These are phyloP conservation scores for Penicillium maclennaniae DNA, from an alignment of 495 filamentous ascomycete species.

Conservation along the genomic window DNA sequence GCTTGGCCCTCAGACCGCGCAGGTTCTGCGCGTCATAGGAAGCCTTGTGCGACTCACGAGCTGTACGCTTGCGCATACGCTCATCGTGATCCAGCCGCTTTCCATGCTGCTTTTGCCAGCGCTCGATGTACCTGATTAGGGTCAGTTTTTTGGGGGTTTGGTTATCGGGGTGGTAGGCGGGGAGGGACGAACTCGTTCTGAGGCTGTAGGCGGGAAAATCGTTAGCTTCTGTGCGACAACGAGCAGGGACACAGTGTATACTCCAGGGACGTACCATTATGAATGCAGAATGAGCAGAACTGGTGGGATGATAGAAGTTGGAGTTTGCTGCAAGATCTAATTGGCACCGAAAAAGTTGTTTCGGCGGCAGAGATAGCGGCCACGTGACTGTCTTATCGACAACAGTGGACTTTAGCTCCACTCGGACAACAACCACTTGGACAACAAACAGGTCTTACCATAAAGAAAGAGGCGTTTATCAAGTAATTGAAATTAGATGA, in stretches of 20 bases:
- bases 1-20: slow-evolving; percentile 85
- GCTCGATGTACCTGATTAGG: slow-evolving; percentile 70
- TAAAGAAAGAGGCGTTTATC: neutral
- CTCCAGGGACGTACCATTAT: slow-evolving; percentile 34
- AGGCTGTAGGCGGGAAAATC: slow-evolving; percentile 50
- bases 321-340: slow-evolving; percentile 28
- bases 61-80: slow-evolving; percentile 78
- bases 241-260: neutral
- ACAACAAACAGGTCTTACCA: neutral
- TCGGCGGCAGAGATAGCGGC: slow-evolving; percentile 28
- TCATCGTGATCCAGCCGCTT: slow-evolving; percentile 88
- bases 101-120: slow-evolving; percentile 77
- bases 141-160: slow-evolving; percentile 15
- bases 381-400: slow-evolving; percentile 30
- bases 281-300: slow-evolving; percentile 20
- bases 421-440: neutral
- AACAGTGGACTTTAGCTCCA: slow-evolving; percentile 6
- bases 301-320: slow-evolving; percentile 13
- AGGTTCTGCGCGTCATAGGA: slow-evolving; percentile 89
- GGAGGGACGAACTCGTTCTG: slow-evolving; percentile 66
- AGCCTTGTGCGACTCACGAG: slow-evolving; percentile 80
- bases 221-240: slow-evolving; percentile 10
- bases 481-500: neutral
- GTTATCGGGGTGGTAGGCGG: slow-evolving; percentile 13
- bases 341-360: slow-evolving; percentile 38